A percentile compares a stretch with the other conserved stretches of the same genome.
phyloP scores from a whole-genome alignment of 805 yeast genomes.

The Candida nemodendra region DNA sequence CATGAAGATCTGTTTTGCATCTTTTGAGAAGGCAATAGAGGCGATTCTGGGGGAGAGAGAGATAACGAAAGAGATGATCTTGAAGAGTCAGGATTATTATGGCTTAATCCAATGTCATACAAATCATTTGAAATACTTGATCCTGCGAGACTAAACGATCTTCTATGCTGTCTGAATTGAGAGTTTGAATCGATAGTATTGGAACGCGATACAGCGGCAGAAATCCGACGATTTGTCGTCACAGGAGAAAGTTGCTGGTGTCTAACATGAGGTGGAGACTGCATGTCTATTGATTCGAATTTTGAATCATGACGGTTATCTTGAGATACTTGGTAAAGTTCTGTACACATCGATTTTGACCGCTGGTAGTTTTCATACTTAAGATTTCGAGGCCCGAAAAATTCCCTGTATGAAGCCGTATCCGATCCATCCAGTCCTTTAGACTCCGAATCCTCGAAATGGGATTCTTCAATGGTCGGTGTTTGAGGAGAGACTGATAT shows the following conservation, averaged over 20 bases:
- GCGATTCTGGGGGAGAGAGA: background rate
- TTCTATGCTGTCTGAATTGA: conserved; percentile 8
- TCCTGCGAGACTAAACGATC: conserved; percentile 13
- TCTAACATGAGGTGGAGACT: conserved; percentile 1
- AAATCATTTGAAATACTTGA: background rate
- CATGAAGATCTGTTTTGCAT: conserved; percentile 1
- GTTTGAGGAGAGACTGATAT: conserved; percentile 8
- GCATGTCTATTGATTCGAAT: background rate
- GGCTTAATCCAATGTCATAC: background rate
- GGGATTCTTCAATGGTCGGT: conserved; percentile 13
- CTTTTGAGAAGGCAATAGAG: background rate
- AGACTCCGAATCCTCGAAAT: conserved; percentile 8
- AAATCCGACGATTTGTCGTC: background rate
- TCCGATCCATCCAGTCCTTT: background rate
- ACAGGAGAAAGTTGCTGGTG: conserved; percentile 2
- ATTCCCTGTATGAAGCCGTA: too few relatives aligned
- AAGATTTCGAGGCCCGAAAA: conserved; percentile 6
- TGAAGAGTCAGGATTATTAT: background rate
- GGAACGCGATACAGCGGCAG: background rate
- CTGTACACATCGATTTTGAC: too few relatives aligned
- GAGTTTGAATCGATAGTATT: background rate
- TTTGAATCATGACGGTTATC: background rate
- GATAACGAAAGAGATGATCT: background rate
- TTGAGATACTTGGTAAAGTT: too few relatives aligned
- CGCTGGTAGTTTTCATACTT: conserved; percentile 11